Evolutionary conservation across 495 filamentous ascomycete genomes (phyloP), one percentile per base, ranked within the genome.

Genomic region (Baudoinia panamericana): DNA sequence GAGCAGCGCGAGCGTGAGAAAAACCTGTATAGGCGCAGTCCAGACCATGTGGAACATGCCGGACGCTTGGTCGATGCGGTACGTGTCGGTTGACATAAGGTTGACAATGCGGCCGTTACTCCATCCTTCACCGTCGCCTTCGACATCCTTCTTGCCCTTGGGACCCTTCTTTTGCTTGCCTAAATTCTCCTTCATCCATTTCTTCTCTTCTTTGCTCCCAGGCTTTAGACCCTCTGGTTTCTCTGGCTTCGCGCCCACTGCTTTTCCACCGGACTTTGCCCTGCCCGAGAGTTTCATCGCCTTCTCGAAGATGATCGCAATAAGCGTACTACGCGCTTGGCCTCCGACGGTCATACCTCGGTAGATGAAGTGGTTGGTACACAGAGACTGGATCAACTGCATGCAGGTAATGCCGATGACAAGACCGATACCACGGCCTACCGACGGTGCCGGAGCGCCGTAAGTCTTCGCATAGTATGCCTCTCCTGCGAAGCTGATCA

Each of bases 51-150:
- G 88, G 60, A 94, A 86, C 63, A 93, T 72, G 36, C 82, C 82
- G 11, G 67, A 80, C 3, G 84, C 84, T 52, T 82, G 74, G 52
- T 94, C 85, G 44, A 96, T 68, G 36, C 86, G 81, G 60, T 87
- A 86, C 12, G 87, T 85, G 52, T 96, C 88, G 27, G 85, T 83
- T 41, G 80, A 82, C 88, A 96, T 95, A 51, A 96, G 55, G 39
- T 87, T 92, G 46, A 87, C 72, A 21, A 96, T 80, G 40, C 82
- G 72, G 15, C 88, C 88, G 53, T 95, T 96, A 30, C 75, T 74
- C 88, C 88, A 96, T 15, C 85, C 86, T 5, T 69, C 68, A 18
- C 80, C 80, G 48, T 85, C 78, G 12, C 73, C 75, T 7, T 68
- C 56, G 11, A 80, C 62, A 4, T 63, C 66, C 51, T 64, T 48